Evolutionary conservation across 1,284 basidiomycete species (phyloP).

Genomic region (Irpex lacteus): DNA sequence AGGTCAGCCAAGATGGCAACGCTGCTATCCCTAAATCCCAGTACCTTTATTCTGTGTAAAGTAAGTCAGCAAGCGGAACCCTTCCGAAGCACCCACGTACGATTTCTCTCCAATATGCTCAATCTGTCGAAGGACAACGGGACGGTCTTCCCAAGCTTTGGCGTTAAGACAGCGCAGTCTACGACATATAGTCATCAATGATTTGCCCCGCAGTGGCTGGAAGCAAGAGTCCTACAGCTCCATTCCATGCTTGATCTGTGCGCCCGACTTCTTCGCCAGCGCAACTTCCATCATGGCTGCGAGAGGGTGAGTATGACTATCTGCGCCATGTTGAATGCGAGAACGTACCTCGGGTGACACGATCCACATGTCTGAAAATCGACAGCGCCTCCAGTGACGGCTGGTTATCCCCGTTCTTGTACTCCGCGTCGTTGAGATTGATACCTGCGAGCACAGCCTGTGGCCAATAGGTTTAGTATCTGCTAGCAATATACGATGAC

Average conservation of each 20-base stretch:
- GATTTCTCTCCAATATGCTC: conserved; percentile 85
- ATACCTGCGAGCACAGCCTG: conserved; percentile 77
- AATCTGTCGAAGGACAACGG: conserved; percentile 75
- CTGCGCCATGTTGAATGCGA: neutral
- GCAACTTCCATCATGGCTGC: conserved; percentile 72
- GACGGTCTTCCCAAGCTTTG: conserved; percentile 84
- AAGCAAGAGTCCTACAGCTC: no score
- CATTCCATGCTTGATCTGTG: conserved; percentile 64
- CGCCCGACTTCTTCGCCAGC: conserved; percentile 56
- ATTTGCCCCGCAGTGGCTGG: no score
- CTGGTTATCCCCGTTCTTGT: conserved; percentile 67
- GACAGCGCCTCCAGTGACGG: conserved; percentile 63
- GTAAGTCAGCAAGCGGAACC: neutral
- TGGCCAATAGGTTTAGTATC: neutral
- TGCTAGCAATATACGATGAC: neutral
- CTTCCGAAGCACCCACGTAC: conserved; percentile 38
- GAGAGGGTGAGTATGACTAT: neutral
- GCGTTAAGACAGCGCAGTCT: conserved; percentile 73
- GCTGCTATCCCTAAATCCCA: no score
- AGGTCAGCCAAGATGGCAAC: no score
- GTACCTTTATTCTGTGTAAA: conserved; percentile 52
- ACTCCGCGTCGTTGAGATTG: conserved; percentile 62
- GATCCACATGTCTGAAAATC: conserved; percentile 64
- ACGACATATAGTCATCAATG: no score
- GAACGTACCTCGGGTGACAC: conserved; percentile 61